Percentiles rank a stretch among this genome's conserved stretches.
These are phyloP conservation scores for Geotrichum reessii DNA, from an alignment of 1,139 yeast genomes.

Conservation along the genomic window DNA sequence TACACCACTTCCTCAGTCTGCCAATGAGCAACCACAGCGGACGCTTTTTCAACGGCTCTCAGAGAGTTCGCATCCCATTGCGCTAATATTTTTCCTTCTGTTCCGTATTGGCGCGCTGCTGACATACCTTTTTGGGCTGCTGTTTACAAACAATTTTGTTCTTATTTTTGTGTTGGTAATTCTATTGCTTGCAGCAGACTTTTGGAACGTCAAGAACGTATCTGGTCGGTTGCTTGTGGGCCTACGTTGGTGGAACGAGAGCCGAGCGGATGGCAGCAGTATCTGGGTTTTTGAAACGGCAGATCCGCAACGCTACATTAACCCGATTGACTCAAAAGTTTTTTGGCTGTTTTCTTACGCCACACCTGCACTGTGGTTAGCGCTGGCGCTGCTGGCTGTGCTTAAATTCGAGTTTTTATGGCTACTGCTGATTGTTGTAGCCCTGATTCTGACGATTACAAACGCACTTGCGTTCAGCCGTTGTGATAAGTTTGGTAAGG, in stretches of 20 bases:
- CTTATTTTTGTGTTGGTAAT: slow-evolving; percentile 73
- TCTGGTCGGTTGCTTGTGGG: slow-evolving; percentile 88
- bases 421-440: slow-evolving; percentile 51
- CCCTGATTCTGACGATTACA: slow-evolving; percentile 65
- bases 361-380: slow-evolving; percentile 70
- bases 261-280: slow-evolving; percentile 51
- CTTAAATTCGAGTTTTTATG: slow-evolving; percentile 74
- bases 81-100: slow-evolving; percentile 56
- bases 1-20: slow-evolving; percentile 14
- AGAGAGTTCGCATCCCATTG: slow-evolving; percentile 80
- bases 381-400: slow-evolving; percentile 68
- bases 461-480: slow-evolving; percentile 86
- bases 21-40: slow-evolving; percentile 12
- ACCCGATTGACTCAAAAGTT: slow-evolving; percentile 83
- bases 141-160: slow-evolving; percentile 61
- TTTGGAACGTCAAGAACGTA: slow-evolving; percentile 90
- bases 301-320: slow-evolving; percentile 72
- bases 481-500: slow-evolving; percentile 85
- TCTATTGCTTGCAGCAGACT: slow-evolving; percentile 75
- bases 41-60: slow-evolving; percentile 40
- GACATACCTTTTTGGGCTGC: slow-evolving; percentile 63
- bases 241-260: slow-evolving; percentile 86
- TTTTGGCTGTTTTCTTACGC: slow-evolving; percentile 79
- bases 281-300: slow-evolving; percentile 90
- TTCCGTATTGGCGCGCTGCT: slow-evolving; percentile 56